phyloP scores from a whole-genome alignment of 306 rosid species.

The Prosopis cineraria region DNA sequence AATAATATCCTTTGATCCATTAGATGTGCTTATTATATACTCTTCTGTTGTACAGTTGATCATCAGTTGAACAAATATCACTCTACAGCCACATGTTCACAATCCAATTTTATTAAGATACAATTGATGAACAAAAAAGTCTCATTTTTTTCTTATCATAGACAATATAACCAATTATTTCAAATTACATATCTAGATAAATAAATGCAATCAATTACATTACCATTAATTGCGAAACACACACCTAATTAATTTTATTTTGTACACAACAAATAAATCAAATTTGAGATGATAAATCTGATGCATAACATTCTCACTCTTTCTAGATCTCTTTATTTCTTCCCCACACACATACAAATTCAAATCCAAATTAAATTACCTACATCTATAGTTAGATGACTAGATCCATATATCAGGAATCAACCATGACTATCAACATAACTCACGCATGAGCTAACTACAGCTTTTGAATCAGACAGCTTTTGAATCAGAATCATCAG shows the following conservation, averaged over 20 bases:
- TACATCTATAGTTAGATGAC: too few species aligned
- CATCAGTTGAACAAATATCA: not conserved
- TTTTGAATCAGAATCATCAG: constrained; percentile 43
- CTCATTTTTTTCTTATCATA: too few species aligned
- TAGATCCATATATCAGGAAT: not conserved
- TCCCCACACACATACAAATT: not conserved
- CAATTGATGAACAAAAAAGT: too few species aligned
- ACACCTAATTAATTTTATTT: not conserved
- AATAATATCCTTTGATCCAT: not conserved
- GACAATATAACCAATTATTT: too few species aligned
- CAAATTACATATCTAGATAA: too few species aligned
- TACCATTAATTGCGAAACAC: not conserved
- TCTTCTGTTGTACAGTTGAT: not conserved
- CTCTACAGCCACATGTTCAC: not conserved
- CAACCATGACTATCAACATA: not conserved
- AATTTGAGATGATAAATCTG: not conserved
- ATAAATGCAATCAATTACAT: not conserved
- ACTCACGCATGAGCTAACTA: constrained; percentile 17
- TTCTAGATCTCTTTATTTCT: too few species aligned
- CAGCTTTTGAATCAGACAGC: too few species aligned
- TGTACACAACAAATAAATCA: not conserved
- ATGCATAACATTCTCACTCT: not conserved
- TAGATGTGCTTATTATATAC: too few species aligned
- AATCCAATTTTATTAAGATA: too few species aligned
- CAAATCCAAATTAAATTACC: not conserved